A percentile compares a stretch with the other conserved stretches of the same genome.
These are phyloP conservation scores for Ascobolus immersus DNA, from an alignment of 495 filamentous ascomycete genomes.

Conservation along the genomic window DNA sequence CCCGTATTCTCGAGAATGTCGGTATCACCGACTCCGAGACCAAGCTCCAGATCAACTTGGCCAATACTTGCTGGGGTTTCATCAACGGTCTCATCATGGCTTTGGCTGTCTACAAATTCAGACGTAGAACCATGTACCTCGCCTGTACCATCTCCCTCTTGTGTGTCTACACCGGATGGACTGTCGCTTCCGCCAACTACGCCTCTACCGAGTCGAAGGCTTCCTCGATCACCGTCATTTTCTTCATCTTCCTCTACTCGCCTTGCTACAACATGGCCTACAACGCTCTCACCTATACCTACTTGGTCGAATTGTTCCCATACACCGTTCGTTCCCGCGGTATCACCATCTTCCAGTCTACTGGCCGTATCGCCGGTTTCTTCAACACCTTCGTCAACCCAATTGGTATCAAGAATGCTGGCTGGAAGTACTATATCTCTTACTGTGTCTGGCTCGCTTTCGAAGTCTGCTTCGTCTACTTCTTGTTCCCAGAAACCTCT, in stretches of 20 bases:
- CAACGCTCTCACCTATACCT: conserved; percentile 26
- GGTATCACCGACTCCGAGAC: conserved; percentile 25
- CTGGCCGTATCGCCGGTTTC: conserved; percentile 28
- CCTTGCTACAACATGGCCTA: conserved; percentile 45
- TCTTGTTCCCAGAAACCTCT: conserved; percentile 38
- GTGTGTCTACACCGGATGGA: conserved; percentile 32
- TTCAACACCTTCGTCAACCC: conserved; percentile 41
- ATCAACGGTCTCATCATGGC: conserved; percentile 27
- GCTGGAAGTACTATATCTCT: conserved; percentile 37
- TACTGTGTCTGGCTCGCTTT: conserved; percentile 36
- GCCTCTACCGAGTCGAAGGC: conserved; percentile 20
- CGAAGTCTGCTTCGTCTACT: conserved; percentile 32
- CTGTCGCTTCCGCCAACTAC: conserved; percentile 30
- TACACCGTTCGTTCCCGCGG: conserved; percentile 34
- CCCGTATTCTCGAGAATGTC: conserved; percentile 16
- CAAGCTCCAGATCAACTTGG: conserved; percentile 32
- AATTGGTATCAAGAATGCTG: conserved; percentile 30
- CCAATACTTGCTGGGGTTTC: conserved; percentile 31
- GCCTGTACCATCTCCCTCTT: conserved; percentile 27
- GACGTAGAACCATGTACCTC: conserved; percentile 33
- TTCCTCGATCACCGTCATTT: conserved; percentile 26
- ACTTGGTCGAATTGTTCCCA: conserved; percentile 39
- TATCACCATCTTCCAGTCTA: conserved; percentile 38
- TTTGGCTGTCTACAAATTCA: conserved; percentile 26
- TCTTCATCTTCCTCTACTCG: conserved; percentile 38